Percentiles rank a stretch among this genome's conserved stretches.
phyloP scores from a whole-genome alignment of 495 filamentous ascomycete genomes.

The Aspergillus mulundensis region DNA sequence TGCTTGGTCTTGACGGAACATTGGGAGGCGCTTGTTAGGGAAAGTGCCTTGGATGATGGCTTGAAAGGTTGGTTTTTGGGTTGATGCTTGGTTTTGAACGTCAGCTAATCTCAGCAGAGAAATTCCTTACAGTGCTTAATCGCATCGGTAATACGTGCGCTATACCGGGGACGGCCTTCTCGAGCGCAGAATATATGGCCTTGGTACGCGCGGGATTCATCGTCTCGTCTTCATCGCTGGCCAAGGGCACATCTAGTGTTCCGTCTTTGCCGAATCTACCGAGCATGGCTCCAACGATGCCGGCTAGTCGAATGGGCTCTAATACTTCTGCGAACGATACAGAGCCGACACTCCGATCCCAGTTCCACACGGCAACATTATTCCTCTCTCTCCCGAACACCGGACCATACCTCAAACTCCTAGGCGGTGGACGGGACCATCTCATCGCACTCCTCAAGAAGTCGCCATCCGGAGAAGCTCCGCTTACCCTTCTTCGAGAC shows the following conservation, averaged over 20 bases:
- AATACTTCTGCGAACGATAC: not conserved
- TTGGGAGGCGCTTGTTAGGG: slow-evolving; percentile 54
- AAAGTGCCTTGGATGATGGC: slow-evolving; percentile 39
- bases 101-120: slow-evolving; percentile 29
- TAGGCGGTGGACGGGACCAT: slow-evolving; percentile 61
- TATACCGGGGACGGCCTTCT: slow-evolving; percentile 46
- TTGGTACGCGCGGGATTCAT: slow-evolving; percentile 72
- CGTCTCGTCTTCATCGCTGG: slow-evolving; percentile 48
- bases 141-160: slow-evolving; percentile 51
- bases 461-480: slow-evolving; percentile 59
- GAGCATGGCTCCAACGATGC: slow-evolving; percentile 39
- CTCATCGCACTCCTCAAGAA: slow-evolving; percentile 62
- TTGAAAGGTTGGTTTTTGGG: slow-evolving; percentile 41
- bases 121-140: slow-evolving; percentile 52
- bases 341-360: slow-evolving; percentile 11
- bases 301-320: slow-evolving; percentile 44
- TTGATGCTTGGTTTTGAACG: not conserved
- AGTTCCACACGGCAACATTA: slow-evolving; percentile 38
- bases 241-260: slow-evolving; percentile 42
- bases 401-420: slow-evolving; percentile 70
- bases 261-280: slow-evolving; percentile 51
- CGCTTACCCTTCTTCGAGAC: slow-evolving; percentile 63
- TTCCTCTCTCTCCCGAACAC: slow-evolving; percentile 69
- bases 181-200: slow-evolving; percentile 47
- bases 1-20: slow-evolving; percentile 62